phyloP scores from a whole-genome alignment of 805 yeast species.

The Monosporozyma solicola region DNA sequence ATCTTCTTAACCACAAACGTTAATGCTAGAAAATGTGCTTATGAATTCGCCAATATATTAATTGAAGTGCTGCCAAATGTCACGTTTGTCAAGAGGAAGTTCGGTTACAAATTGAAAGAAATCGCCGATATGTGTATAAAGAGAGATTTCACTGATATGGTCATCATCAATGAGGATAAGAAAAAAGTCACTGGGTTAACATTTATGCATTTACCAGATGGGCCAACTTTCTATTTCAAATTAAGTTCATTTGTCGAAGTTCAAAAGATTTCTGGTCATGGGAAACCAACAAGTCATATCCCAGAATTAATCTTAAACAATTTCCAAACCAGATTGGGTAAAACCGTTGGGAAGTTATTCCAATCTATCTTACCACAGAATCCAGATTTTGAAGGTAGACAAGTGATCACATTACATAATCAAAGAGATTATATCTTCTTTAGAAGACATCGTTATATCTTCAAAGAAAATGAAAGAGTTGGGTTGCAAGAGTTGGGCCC shows the following conservation, averaged over 20 bases:
- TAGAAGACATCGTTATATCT: slow-evolving; percentile 88
- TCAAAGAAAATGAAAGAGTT: slow-evolving; percentile 81
- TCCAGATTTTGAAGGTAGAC: slow-evolving; percentile 93
- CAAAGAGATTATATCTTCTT: slow-evolving; percentile 94
- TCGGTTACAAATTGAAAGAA: slow-evolving; percentile 74
- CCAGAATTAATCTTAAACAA: slow-evolving; percentile 91
- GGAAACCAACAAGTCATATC: slow-evolving; percentile 78
- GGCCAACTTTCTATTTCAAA: slow-evolving; percentile 91
- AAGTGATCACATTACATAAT: slow-evolving; percentile 90
- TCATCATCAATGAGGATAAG: slow-evolving; percentile 90
- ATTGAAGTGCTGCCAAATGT: slow-evolving; percentile 79
- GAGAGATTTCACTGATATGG: slow-evolving; percentile 77
- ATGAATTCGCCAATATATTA: slow-evolving; percentile 79
- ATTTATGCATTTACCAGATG: slow-evolving; percentile 86
- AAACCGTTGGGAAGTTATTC: slow-evolving; percentile 85
- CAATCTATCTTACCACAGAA: slow-evolving; percentile 86
- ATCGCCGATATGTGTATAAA: slow-evolving; percentile 77
- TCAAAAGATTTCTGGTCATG: slow-evolving; percentile 75
- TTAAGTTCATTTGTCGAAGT: slow-evolving; percentile 69
- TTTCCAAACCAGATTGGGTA: slow-evolving; percentile 86
- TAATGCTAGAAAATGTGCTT: slow-evolving; percentile 76
- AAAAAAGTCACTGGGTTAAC: slow-evolving; percentile 87
- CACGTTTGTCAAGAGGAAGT: slow-evolving; percentile 79
- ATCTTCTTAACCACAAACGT: slow-evolving; percentile 84
- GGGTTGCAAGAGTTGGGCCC: slow-evolving; percentile 97